Conservation (phyloP, 805 yeast species). For the Candida schatavii region DNA sequence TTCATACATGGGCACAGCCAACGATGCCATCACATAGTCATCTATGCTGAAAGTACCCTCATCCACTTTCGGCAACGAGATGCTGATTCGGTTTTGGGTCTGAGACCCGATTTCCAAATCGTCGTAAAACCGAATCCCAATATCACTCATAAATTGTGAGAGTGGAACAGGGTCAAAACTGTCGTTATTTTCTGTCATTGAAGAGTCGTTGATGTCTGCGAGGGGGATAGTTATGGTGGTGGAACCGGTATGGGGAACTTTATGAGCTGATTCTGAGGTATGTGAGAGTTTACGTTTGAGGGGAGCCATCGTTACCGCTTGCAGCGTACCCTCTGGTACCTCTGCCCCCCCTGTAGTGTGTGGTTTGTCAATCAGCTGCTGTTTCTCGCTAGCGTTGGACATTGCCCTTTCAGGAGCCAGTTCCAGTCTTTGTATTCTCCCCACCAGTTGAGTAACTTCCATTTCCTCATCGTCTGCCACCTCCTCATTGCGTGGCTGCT, state of each 20-base stretch:
- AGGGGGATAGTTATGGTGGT: slow-evolving; percentile 28
- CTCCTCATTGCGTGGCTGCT: no score
- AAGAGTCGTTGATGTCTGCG: slow-evolving; percentile 14
- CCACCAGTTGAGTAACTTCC: slow-evolving; percentile 23
- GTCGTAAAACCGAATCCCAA: slow-evolving; percentile 44
- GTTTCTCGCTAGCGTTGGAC: no score
- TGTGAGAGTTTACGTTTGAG: no score
- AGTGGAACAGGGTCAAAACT: slow-evolving; percentile 34
- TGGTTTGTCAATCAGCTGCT: no score
- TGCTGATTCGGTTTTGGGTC: slow-evolving; percentile 20
- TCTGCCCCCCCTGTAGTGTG: background rate
- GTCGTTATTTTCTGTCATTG: slow-evolving; percentile 15
- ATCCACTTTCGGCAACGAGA: slow-evolving; percentile 12
- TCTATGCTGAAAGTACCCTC: slow-evolving; percentile 13
- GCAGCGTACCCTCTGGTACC: no score
- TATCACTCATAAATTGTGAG: slow-evolving; percentile 35
- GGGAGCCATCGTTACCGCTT: no score
- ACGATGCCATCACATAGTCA: slow-evolving; percentile 39
- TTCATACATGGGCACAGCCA: slow-evolving; percentile 43
- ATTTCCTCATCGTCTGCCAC: slow-evolving; percentile 12
- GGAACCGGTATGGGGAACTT: no score
- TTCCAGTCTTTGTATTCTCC: background rate
- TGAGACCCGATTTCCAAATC: slow-evolving; percentile 38
- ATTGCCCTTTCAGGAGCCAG: no score
- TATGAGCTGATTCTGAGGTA: no score